Conservation (phyloP, 2,329 filamentous ascomycete species). For the Monilinia fructigena region DNA sequence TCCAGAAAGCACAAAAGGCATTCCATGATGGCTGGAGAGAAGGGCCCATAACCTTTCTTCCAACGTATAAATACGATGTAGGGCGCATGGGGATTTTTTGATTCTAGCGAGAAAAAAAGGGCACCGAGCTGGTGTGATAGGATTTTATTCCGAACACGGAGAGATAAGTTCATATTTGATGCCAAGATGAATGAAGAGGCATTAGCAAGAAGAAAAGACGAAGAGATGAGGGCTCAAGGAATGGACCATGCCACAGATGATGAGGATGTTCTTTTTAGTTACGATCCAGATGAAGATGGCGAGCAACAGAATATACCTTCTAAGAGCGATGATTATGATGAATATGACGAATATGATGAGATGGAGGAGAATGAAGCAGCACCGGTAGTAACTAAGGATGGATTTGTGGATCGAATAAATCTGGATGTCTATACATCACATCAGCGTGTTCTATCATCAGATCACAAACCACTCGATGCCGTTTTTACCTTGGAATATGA, state of each 20-base stretch:
- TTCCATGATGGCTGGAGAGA: slow-evolving; percentile 94
- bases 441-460: slow-evolving; percentile 85
- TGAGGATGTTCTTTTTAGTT: slow-evolving; percentile 84
- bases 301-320: slow-evolving; percentile 45
- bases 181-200: slow-evolving; percentile 61
- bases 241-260: slow-evolving; percentile 72
- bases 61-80: slow-evolving; percentile 96
- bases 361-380: slow-evolving; percentile 46
- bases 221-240: slow-evolving; percentile 80
- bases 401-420: slow-evolving; percentile 53
- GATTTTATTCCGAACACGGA: slow-evolving; percentile 78
- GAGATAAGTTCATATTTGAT: slow-evolving; percentile 66
- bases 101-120: slow-evolving; percentile 90
- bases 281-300: slow-evolving; percentile 78
- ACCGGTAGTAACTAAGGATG: slow-evolving; percentile 55
- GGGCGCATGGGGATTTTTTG: slow-evolving; percentile 93
- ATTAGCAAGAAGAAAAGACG: slow-evolving; percentile 68
- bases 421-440: slow-evolving; percentile 78
- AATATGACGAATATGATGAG: slow-evolving; percentile 48
- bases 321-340: slow-evolving; percentile 47
- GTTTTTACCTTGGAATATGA: slow-evolving; percentile 84
- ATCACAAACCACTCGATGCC: slow-evolving; percentile 89
- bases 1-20: slow-evolving; percentile 72
- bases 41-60: slow-evolving; percentile 82
- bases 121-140: slow-evolving; percentile 97